Evolutionary conservation across 225 moss, liverwort and hornwort species (phyloP), one percentile per base, ranked within the genome.

Genomic region (Pleurozium schreberi): DNA sequence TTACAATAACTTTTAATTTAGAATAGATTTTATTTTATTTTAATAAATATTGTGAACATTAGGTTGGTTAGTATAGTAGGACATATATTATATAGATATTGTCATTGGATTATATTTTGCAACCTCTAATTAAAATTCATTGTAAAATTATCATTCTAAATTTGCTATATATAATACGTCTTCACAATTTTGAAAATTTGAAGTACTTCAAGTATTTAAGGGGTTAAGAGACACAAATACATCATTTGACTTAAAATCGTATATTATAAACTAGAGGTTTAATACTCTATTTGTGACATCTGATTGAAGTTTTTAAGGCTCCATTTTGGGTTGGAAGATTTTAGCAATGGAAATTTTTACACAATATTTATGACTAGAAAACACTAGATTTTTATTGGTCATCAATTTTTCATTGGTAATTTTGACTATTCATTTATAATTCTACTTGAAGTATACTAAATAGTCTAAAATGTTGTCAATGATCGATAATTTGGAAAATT

Each of bases 321-420:
- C 4, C 2, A 1, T 47, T 18, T 31, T 31, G 6, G 11, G 0
- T 74, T 0, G 1, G 1, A 3, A 49, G 8, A 31, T 1, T 34
- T 52, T 76, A 8, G 0, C 0, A 36, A 52, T 75, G 33, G 49
- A 0, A 31, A 34, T 8, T 8, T 49, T 21, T 3, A 33, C 2
- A 12, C 1, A 1, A 0, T 8, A 21, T 8, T 75, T 33, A 50
- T 33, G 13, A 5, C 8, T 20, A 7, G 34, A 50, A 50, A 50
- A 0, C 33, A 21, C 13, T 34, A 52, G 50, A 52, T 75, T 50
- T 52, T 13, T 75, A 52, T 13, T 4, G 4, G 52, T 14, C 34
- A 52, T 75, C 14, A 75, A 34, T 20, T 50, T 75, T 75, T 52
- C 34, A 52, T 52, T 75, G 21, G 22, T 34, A 34, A 12, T 75